phyloP scores from a whole-genome alignment of 495 filamentous ascomycete genomes.

The Penicillium paradoxum region DNA sequence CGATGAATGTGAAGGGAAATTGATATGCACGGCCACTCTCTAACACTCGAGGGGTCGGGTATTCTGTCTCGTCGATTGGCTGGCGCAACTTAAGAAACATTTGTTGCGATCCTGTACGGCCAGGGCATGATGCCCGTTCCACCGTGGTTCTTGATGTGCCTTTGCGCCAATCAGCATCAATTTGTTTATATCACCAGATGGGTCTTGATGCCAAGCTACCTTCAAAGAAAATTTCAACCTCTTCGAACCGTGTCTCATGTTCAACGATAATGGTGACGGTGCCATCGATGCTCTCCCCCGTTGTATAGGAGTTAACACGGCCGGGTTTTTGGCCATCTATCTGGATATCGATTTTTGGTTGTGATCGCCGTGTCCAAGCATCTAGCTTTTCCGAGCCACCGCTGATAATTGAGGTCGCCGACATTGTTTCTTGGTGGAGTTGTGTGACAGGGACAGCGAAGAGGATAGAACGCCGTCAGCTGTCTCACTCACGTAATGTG shows the following conservation, averaged over 20 bases:
- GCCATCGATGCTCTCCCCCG: conserved; percentile 56
- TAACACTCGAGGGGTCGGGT: conserved; percentile 65
- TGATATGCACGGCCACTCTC: conserved; percentile 61
- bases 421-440: conserved; percentile 5
- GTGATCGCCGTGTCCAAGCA: conserved; percentile 23
- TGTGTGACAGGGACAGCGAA: not conserved
- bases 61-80: conserved; percentile 63
- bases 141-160: conserved; percentile 47
- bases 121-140: conserved; percentile 46
- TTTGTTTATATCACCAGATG: conserved; percentile 6
- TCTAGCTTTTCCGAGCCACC: conserved; percentile 28
- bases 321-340: conserved; percentile 30
- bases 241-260: conserved; percentile 70
- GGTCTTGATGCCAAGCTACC: conserved; percentile 46
- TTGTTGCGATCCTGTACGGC: conserved; percentile 49
- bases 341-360: conserved; percentile 33
- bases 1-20: conserved; percentile 83
- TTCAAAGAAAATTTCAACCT: conserved; percentile 74
- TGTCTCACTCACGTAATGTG: not conserved
- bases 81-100: conserved; percentile 78
- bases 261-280: conserved; percentile 54
- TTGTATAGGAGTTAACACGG: conserved; percentile 51
- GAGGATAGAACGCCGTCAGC: not conserved
- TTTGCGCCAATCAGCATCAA: conserved; percentile 24
- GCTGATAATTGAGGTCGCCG: conserved; percentile 25